Conservation (phyloP, 441 rosid genomes). For the Viola pubescens region DNA sequence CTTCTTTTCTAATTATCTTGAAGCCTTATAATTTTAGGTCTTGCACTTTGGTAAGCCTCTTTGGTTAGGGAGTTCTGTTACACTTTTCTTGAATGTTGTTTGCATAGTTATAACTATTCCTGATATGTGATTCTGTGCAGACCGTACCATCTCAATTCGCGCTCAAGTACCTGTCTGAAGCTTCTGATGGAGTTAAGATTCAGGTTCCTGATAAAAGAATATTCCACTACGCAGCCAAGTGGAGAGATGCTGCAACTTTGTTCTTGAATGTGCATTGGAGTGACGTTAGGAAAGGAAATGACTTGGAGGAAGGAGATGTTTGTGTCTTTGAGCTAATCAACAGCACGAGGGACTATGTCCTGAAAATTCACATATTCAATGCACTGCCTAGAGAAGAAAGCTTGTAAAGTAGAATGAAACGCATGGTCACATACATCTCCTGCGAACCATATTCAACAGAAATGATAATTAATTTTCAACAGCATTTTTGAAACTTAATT, state of each 20-base stretch:
- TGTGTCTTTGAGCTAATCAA: constrained; percentile 16
- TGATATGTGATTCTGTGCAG: background rate
- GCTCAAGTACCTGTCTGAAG: background rate
- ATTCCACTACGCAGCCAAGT: background rate
- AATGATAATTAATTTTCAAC: too few relatives aligned
- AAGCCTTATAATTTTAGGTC: background rate
- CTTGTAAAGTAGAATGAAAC: background rate
- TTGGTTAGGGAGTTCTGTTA: background rate
- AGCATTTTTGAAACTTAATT: too few relatives aligned
- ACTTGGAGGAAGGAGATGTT: constrained; percentile 13
- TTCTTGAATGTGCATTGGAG: background rate
- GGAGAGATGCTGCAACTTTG: too few relatives aligned
- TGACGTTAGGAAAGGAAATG: constrained; percentile 6
- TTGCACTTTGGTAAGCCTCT: background rate
- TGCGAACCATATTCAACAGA: too few relatives aligned
- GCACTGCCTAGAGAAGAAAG: background rate
- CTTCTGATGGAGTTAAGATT: background rate
- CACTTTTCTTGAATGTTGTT: background rate
- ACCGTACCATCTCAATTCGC: background rate
- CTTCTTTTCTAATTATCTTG: background rate
- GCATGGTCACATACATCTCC: too few relatives aligned
- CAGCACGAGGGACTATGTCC: background rate
- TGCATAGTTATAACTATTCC: background rate
- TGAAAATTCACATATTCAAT: constrained; percentile 3
- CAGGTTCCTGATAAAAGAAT: background rate